phyloP scores from a whole-genome alignment of 768 basidiomycete species.

The Leucocoprinus birnbaumii region DNA sequence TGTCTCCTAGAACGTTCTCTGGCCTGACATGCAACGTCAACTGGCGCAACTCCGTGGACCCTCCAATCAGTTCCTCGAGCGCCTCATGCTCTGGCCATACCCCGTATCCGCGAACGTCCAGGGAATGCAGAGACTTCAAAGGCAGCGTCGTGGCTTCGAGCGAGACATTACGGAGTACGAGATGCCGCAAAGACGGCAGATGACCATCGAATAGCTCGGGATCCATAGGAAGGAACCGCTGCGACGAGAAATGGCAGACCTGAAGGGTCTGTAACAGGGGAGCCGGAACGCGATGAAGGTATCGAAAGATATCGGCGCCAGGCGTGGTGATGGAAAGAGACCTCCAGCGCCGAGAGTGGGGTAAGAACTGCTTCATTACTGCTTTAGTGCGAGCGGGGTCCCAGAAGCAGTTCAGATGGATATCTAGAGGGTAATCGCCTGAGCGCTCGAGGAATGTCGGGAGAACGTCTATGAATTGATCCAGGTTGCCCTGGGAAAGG shows the following conservation, averaged over 20 bases:
- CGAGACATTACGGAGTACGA: constrained; percentile 26
- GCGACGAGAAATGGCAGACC: constrained; percentile 21
- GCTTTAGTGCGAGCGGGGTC: constrained; percentile 14
- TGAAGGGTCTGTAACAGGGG: constrained; percentile 23
- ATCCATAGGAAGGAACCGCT: constrained; percentile 17
- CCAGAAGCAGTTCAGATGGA: constrained; percentile 29
- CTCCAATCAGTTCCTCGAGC: constrained; percentile 22
- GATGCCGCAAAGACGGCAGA: constrained; percentile 21
- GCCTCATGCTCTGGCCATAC: constrained; percentile 23
- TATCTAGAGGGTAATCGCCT: constrained; percentile 24
- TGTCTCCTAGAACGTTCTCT: constrained; percentile 17
- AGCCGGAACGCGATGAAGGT: constrained; percentile 17
- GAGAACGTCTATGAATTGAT: constrained; percentile 18
- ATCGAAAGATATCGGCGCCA: constrained; percentile 21
- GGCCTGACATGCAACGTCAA: constrained; percentile 28
- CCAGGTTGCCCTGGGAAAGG: constrained; percentile 22
- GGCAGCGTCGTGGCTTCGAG: constrained; percentile 19
- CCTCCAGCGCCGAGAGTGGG: constrained; percentile 26
- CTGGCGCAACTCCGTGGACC: constrained; percentile 17
- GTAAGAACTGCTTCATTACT: constrained; percentile 22
- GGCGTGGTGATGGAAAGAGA: constrained; percentile 22
- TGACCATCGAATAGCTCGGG: constrained; percentile 17
- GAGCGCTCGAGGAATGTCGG: constrained; percentile 24
- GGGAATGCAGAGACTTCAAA: constrained; percentile 19
- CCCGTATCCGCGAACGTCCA: constrained; percentile 28